Percentiles rank a stretch among this genome's conserved stretches.
These are phyloP conservation scores for Microsporum ferrugineum DNA, from an alignment of 2,329 filamentous ascomycete genomes.

Conservation along the genomic window DNA sequence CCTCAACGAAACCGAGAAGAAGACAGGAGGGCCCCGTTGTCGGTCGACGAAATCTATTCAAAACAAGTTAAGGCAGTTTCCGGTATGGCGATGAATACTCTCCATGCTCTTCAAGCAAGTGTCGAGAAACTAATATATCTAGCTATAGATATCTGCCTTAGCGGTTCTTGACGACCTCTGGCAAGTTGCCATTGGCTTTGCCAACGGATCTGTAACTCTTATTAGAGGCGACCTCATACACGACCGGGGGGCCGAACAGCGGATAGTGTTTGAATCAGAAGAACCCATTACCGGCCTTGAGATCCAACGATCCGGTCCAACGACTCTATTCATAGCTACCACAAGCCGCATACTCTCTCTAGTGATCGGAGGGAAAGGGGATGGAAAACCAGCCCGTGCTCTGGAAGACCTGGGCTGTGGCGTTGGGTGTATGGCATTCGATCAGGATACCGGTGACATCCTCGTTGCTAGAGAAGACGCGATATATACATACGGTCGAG, in stretches of 20 bases:
- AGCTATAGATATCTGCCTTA: conserved; percentile 61
- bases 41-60: conserved; percentile 75
- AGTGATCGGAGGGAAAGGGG: conserved; percentile 74
- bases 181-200: conserved; percentile 90
- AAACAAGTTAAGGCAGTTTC: conserved; percentile 85
- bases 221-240: conserved; percentile 91
- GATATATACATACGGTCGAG: conserved; percentile 80
- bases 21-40: conserved; percentile 78
- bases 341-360: conserved; percentile 79
- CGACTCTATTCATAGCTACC: conserved; percentile 83
- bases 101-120: background rate
- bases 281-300: conserved; percentile 91
- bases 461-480: conserved; percentile 91
- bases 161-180: conserved; percentile 76
- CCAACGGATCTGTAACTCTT: conserved; percentile 85
- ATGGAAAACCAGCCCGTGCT: conserved; percentile 76
- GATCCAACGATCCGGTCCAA: conserved; percentile 52
- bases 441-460: conserved; percentile 67
- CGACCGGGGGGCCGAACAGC: conserved; percentile 84
- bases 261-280: conserved; percentile 91
- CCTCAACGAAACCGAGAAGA: conserved; percentile 85
- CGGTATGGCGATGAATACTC: conserved; percentile 43
- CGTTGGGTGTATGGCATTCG: conserved; percentile 88
- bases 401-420: conserved; percentile 83
- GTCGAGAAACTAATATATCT: background rate